Base-by-base conservation (phyloP, 768 basidiomycete genomes). In the Chalciporus sphaerocephalus region DNA sequence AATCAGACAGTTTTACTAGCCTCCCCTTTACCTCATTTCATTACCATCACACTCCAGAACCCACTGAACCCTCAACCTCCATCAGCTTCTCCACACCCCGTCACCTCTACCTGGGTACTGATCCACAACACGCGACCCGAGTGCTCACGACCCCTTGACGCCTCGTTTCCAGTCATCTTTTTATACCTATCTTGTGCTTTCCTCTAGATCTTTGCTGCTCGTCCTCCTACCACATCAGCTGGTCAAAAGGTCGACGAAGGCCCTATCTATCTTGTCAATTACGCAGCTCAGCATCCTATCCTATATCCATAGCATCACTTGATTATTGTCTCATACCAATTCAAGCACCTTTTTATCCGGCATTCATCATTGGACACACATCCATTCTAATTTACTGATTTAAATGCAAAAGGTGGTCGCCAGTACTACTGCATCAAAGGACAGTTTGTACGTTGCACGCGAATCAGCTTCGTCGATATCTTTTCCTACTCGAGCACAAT, bases 401-500 rank as follows among this genome's bases (percentile, higher is more conserved):
- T 78, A 77, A 77, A 85, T 85, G 82, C 79, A 78, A 76, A 75
- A 78, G 70, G 74, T 76, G 74, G 79, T 82, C 69, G 75, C 79
- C 74, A 68, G 76, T 59, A 61, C 72, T 70, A 71, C 76, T 52
- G 71, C 69, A 61, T 44, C 65, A 48, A 54, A 50, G 47, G 52
- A 65, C 64, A 64, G 50, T 61, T 38, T 60, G 61, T 65, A 65
- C 55, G 41, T 49, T 64, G 64, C 64, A 67, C 59, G 58, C 59
- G 64, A 65, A 67, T 65, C 66, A 57, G 64, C 55, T 30, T 50
- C 61, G 56, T 56, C 61, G 48, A 60, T 57, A 64, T 55, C 60
- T 34, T 55, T 57, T 21, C 45, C 61, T n/a, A 37, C 50, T 40
- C 66, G 66, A 53, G 51, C 54, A 6, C 64, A 66, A 50, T 61